A percentile compares a stretch with the other conserved stretches of the same genome.
These are phyloP conservation scores for Lentinula raphanica DNA, from an alignment of 768 basidiomycete species.

Conservation along the genomic window DNA sequence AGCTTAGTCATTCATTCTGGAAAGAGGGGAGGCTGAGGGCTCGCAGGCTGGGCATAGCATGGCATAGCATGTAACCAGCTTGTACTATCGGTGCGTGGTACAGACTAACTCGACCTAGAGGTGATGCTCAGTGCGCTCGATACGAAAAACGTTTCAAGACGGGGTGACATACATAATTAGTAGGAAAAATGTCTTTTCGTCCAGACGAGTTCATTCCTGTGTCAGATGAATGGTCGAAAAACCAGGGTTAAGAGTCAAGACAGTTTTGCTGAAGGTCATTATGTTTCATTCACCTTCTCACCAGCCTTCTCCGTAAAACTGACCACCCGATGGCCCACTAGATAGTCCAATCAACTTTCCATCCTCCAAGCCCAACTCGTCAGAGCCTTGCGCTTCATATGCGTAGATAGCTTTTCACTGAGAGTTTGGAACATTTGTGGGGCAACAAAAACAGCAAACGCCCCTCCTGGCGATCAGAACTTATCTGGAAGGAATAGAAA, in stretches of 20 bases:
- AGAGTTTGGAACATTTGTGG: too few relatives aligned
- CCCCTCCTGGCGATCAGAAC: not conserved
- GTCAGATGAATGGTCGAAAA: slow-evolving; percentile 16
- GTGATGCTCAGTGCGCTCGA: not conserved
- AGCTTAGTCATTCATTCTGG: too few relatives aligned
- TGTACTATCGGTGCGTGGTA: not conserved
- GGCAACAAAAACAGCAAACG: too few relatives aligned
- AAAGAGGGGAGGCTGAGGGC: too few relatives aligned
- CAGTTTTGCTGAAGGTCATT: too few relatives aligned
- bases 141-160: not conserved
- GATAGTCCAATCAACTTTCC: slow-evolving; percentile 63
- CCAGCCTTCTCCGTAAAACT: slow-evolving; percentile 74
- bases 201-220: slow-evolving; percentile 57
- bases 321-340: slow-evolving; percentile 54
- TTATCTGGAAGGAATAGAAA: not conserved
- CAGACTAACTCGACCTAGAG: slow-evolving; percentile 48
- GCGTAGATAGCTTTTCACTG: slow-evolving; percentile 82
- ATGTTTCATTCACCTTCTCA: slow-evolving; percentile 80
- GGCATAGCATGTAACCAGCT: too few relatives aligned
- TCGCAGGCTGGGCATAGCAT: too few relatives aligned
- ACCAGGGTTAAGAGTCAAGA: too few relatives aligned
- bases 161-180: slow-evolving; percentile 66
- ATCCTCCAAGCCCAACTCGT: slow-evolving; percentile 60
- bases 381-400: slow-evolving; percentile 67
- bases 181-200: slow-evolving; percentile 78